These are phyloP conservation scores for Syncephalastrum contaminatum DNA, from an alignment of 371 early-diverging fungal genomes.

Conservation along the genomic window DNA sequence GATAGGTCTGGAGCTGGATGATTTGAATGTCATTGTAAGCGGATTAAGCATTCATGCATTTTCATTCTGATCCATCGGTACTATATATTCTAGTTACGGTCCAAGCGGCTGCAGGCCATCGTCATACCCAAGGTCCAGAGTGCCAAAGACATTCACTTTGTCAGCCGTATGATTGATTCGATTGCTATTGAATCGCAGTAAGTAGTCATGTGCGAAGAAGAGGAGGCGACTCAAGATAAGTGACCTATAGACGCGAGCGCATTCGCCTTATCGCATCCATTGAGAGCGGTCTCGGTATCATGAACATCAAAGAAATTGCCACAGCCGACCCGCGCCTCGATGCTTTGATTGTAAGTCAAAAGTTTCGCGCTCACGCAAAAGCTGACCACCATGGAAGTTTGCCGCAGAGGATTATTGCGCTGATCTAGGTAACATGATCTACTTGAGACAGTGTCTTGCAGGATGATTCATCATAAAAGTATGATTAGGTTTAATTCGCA, in stretches of 20 bases:
- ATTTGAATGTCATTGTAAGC: constrained; percentile 76
- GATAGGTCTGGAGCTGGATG: constrained; percentile 74
- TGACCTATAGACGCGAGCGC: constrained; percentile 51
- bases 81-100: constrained; percentile 53
- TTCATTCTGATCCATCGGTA: background rate
- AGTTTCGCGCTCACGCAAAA: background rate
- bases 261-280: constrained; percentile 83
- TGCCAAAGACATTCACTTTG: constrained; percentile 76
- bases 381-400: constrained; percentile 55
- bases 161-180: constrained; percentile 77
- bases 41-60: too few relatives aligned
- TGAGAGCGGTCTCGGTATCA: constrained; percentile 82
- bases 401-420: constrained; percentile 96
- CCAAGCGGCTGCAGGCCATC: constrained; percentile 70
- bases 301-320: constrained; percentile 85
- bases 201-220: constrained; percentile 9
- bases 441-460: background rate
- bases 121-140: constrained; percentile 91
- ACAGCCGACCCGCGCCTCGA: constrained; percentile 70
- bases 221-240: background rate
- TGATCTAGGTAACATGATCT: constrained; percentile 51
- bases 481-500: constrained; percentile 66
- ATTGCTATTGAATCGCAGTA: constrained; percentile 73
- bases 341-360: constrained; percentile 64
- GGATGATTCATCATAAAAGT: background rate